Conservation (phyloP, 1,139 yeast species). For the Saccharomyces hybrid region DNA sequence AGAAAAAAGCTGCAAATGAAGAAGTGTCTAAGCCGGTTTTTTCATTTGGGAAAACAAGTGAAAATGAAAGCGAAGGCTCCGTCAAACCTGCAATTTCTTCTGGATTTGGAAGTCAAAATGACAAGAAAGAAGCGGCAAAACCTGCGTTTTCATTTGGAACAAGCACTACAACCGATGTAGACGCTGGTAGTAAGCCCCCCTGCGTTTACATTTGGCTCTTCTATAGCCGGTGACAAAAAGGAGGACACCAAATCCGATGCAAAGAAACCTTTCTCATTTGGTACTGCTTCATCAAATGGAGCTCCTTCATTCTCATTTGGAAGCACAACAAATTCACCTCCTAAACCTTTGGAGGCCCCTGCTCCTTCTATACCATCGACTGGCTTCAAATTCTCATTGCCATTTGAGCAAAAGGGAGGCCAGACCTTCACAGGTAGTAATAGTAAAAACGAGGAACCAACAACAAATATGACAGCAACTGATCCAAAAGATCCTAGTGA, state of each 20-base stretch:
- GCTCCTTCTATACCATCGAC: constrained; percentile 14
- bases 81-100: constrained; percentile 32
- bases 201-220: constrained; percentile 30
- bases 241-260: constrained; percentile 8
- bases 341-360: not conserved
- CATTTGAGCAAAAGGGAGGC: constrained; percentile 23
- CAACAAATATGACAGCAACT: constrained; percentile 25
- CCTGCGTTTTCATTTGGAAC: constrained; percentile 31
- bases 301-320: constrained; percentile 20
- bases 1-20: constrained; percentile 1
- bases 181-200: constrained; percentile 11
- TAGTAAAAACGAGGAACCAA: constrained; percentile 20
- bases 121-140: constrained; percentile 11
- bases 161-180: not conserved
- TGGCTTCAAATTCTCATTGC: constrained; percentile 29
- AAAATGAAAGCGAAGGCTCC: constrained; percentile 4
- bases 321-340: constrained; percentile 5
- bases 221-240: constrained; percentile 5
- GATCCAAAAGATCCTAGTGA: constrained; percentile 40
- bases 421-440: constrained; percentile 6
- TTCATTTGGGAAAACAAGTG: constrained; percentile 14
- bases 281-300: not conserved
- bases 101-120: constrained; percentile 13
- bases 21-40: constrained; percentile 13
- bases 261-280: not conserved